These are phyloP conservation scores for Adansonia rubrostipa DNA, from an alignment of 441 rosid species.

Conservation along the genomic window DNA sequence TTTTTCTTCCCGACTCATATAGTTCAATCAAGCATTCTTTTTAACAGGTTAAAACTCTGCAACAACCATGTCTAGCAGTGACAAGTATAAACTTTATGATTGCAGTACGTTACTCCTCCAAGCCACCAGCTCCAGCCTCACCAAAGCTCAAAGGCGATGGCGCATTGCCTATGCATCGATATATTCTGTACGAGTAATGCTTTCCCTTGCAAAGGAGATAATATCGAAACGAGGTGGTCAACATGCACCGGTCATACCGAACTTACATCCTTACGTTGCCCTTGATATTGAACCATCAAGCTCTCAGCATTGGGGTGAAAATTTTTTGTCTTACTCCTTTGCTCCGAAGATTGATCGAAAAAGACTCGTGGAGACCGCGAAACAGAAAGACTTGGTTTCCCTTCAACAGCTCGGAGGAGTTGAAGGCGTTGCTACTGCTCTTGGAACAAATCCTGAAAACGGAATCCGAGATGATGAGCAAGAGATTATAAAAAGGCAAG, in stretches of 20 bases:
- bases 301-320: conserved; percentile 10
- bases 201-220: conserved; percentile 16
- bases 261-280: conserved; percentile 1
- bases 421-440: conserved; percentile 3
- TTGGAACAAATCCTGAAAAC: conserved; percentile 11
- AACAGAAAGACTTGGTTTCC: conserved; percentile 15
- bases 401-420: conserved; percentile 19
- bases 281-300: conserved; percentile 16
- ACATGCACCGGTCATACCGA: background rate
- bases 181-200: conserved; percentile 15
- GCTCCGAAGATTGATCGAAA: conserved; percentile 13
- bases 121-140: conserved; percentile 12
- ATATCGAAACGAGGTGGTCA: background rate
- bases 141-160: conserved; percentile 17
- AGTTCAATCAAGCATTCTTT: background rate
- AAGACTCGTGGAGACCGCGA: background rate
- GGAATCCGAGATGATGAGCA: conserved; percentile 15
- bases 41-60: background rate
- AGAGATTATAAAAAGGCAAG: conserved; percentile 1
- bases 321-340: background rate
- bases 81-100: background rate
- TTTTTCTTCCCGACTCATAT: too few species aligned
- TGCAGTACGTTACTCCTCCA: conserved; percentile 9
- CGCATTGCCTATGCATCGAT: conserved; percentile 21
- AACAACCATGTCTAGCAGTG: conserved; percentile 15